Base-by-base conservation (phyloP, 345 rosid genomes). In the Aquilaria sinensis region DNA sequence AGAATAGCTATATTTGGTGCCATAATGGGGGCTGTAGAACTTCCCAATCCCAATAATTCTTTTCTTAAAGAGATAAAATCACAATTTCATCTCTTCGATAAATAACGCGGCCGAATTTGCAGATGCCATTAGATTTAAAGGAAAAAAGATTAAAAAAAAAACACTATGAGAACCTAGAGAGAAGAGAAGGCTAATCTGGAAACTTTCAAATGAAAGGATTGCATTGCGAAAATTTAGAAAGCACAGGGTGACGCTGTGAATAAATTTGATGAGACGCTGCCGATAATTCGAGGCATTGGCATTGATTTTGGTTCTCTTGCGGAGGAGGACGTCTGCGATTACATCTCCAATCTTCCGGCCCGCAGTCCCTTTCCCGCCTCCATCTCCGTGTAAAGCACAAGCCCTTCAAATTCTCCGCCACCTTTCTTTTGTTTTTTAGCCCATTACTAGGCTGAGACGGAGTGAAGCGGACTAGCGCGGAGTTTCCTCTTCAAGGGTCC, bases 351-450 rank as follows among this genome's bases (percentile, higher is more conserved):
- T 37, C 50, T 2, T 34, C 55, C 61, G 43, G 10, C n/a, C n/a
- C 45, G 47, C 65, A 51, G 56, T 53, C 63, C 58, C 30, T 56
- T 71, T 51, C 31, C 70, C 67, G 15, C 64, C 14, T 55, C 45
- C 53, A 43, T 64, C 63, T 51, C 13, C 70, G 60, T 60, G 67
- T 47, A 31, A 10, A 6, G 49, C 72, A 64, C 63, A 43, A 32
- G 14, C 3, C 23, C 9, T 10, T 12, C 3, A 23, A 23, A 23
- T 54, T 53, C 47, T 50, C 13, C 53, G 33, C 34, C 37, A 46
- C 23, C 12, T 5, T 16, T 60, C 14, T 29, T 55, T 3, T 0
- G 31, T 4, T 29, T 6, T 23, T 23, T 23, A 23, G 23, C 23
- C 23, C 23, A 23, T 23, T 7, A 14, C 15, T 52, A n/a, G 4